phyloP scores from a whole-genome alignment of 768 basidiomycete species.

The Phylloporus sp. region DNA sequence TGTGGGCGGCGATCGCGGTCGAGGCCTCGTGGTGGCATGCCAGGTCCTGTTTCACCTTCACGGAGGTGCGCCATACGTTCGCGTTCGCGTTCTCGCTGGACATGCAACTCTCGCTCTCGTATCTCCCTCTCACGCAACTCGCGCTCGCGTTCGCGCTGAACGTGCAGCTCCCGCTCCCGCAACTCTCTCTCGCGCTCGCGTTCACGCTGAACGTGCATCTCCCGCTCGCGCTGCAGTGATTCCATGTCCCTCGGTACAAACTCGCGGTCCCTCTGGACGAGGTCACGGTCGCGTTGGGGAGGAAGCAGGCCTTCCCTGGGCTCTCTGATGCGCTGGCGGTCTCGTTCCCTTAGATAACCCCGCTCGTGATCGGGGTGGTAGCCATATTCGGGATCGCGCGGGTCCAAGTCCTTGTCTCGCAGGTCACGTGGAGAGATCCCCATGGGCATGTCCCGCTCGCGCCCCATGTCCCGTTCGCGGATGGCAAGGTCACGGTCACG shows the following conservation, averaged over 20 bases:
- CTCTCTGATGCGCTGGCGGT: conserved; percentile 20
- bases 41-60: conserved; percentile 23
- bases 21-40: conserved; percentile 20
- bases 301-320: conserved; percentile 21
- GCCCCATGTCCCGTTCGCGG: conserved; percentile 22
- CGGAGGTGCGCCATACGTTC: conserved; percentile 24
- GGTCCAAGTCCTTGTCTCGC: conserved; percentile 25
- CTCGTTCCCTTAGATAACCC: conserved; percentile 23
- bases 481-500: conserved; percentile 25
- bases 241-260: conserved; percentile 24
- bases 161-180: conserved; percentile 24
- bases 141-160: conserved; percentile 28
- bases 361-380: conserved; percentile 22
- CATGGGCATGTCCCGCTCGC: conserved; percentile 21
- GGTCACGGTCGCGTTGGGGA: conserved; percentile 25
- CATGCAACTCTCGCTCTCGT: conserved; percentile 24
- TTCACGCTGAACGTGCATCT: conserved; percentile 22
- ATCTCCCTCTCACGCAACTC: conserved; percentile 25
- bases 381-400: conserved; percentile 24
- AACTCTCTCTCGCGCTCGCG: conserved; percentile 25
- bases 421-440: conserved; percentile 21
- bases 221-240: conserved; percentile 23
- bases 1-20: conserved; percentile 29
- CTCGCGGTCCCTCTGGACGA: conserved; percentile 20
- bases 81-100: conserved; percentile 27